Evolutionary conservation across 441 rosid species (phyloP).

Genomic region (Capsella rubella): DNA sequence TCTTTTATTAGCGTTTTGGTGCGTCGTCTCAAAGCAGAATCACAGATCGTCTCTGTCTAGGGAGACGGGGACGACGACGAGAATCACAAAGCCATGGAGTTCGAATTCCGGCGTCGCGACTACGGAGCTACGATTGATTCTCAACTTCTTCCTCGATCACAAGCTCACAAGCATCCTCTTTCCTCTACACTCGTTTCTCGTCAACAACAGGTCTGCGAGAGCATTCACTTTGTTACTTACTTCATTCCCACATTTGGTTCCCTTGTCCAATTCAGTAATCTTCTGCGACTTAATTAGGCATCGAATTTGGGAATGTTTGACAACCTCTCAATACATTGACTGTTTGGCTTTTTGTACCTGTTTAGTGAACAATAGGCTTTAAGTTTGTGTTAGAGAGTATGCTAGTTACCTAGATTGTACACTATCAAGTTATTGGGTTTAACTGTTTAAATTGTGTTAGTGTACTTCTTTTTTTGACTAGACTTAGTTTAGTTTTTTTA

Average conservation of each 20-base stretch:
- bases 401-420: too few relatives aligned
- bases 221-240: neutral
- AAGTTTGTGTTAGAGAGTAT: too few relatives aligned
- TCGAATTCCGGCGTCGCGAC: slow-evolving; percentile 80
- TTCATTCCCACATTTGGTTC: neutral
- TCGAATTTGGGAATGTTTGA: neutral
- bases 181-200: slow-evolving; percentile 48
- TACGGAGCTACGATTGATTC: slow-evolving; percentile 55
- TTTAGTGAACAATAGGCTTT: too few relatives aligned
- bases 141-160: slow-evolving; percentile 61
- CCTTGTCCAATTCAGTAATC: slow-evolving; percentile 3
- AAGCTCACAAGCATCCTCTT: slow-evolving; percentile 68
- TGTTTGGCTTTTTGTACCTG: neutral
- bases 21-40: slow-evolving; percentile 5
- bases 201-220: slow-evolving; percentile 49
- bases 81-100: slow-evolving; percentile 59
- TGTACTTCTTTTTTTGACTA: too few relatives aligned
- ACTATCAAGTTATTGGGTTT: too few relatives aligned
- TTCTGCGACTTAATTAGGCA: neutral
- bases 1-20: neutral
- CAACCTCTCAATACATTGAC: neutral
- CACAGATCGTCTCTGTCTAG: slow-evolving; percentile 22
- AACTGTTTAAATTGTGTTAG: too few relatives aligned
- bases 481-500: too few relatives aligned
- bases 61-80: slow-evolving; percentile 1